Evolutionary conservation across 106 monocot species (phyloP), one percentile per base, ranked within the genome.

Genomic region (Platanthera zijinensis): DNA sequence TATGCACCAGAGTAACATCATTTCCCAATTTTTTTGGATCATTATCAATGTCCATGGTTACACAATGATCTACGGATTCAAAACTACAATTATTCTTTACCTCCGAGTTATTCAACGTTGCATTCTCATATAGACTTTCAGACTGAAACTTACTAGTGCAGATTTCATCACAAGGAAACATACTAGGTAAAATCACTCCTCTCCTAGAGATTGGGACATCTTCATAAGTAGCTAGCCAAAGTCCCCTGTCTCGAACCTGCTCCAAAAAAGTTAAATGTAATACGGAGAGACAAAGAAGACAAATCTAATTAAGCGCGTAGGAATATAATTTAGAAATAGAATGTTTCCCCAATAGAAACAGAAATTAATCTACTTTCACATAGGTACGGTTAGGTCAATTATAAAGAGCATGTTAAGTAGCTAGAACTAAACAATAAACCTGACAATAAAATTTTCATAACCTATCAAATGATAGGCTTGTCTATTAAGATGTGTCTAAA

Each of bases 191-290:
- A 76, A 99, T 85, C 59, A 76, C 84, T 79, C 73, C 69, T 79
- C 77, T 94, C 59, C 99, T 86, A 81, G 84, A 77, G 50, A 22
- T 76, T 18, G 90, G 91, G 12, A 94, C 93, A 75, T 92, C 82
- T 80, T 83, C 80, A 76, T 85, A 88, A 28, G 86, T 81, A 57
- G 82, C 79, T 68, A 99, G 80, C 99, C 99, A 99, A 76, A 86
- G 64, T 25, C 99, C 92, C 82, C 78, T 94, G 76, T 94, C 99
- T 10, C 84, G 86, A 77, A 99, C 85, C 99, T 99, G 80, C 22
- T 7, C 63, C 76, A 15, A 48, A 10, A 3, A 51, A 10, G 12
- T 59, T 11, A 53, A 76, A 62, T 48, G 7, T 17, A 7, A 69
- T 21, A 63, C 62, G 22, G 0, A 62, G 8, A 63, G 22, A 21